These are phyloP conservation scores for Wickerhamiella brachini DNA, from an alignment of 805 yeast genomes.

Conservation along the genomic window DNA sequence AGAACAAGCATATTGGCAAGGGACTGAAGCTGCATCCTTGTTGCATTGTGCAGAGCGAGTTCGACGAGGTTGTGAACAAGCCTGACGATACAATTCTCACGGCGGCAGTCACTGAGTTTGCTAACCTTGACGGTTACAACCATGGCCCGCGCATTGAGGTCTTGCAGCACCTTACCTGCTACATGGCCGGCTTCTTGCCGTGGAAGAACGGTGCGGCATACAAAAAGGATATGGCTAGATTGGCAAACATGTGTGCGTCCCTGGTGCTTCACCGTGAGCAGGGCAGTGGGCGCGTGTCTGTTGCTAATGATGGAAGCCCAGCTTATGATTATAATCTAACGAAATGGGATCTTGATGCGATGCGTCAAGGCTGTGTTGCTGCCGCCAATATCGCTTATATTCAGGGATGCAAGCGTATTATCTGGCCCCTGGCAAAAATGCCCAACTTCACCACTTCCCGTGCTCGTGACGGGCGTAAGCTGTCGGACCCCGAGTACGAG, in stretches of 20 bases:
- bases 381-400: constrained; percentile 35
- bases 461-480: constrained; percentile 25
- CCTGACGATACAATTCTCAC: constrained; percentile 35
- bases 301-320: constrained; percentile 22
- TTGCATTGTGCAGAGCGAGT: constrained; percentile 29
- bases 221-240: constrained; percentile 26
- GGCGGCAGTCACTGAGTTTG: constrained; percentile 33
- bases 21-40: constrained; percentile 42
- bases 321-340: constrained; percentile 28
- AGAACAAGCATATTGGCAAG: constrained; percentile 36
- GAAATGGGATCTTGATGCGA: constrained; percentile 31
- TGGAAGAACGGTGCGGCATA: constrained; percentile 28
- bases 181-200: constrained; percentile 29
- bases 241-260: constrained; percentile 28
- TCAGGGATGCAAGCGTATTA: constrained; percentile 35
- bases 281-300: constrained; percentile 28
- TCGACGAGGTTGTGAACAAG: constrained; percentile 29
- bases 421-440: constrained; percentile 21
- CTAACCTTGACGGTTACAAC: constrained; percentile 37
- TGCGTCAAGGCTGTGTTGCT: constrained; percentile 27
- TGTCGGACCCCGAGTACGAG: constrained; percentile 32
- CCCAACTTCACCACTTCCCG: constrained; percentile 27
- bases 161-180: constrained; percentile 31
- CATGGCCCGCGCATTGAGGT: constrained; percentile 44
- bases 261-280: constrained; percentile 36